Conservation (phyloP, 352 stramenopile genomes). For the Phytopythium chamaehyphon region DNA sequence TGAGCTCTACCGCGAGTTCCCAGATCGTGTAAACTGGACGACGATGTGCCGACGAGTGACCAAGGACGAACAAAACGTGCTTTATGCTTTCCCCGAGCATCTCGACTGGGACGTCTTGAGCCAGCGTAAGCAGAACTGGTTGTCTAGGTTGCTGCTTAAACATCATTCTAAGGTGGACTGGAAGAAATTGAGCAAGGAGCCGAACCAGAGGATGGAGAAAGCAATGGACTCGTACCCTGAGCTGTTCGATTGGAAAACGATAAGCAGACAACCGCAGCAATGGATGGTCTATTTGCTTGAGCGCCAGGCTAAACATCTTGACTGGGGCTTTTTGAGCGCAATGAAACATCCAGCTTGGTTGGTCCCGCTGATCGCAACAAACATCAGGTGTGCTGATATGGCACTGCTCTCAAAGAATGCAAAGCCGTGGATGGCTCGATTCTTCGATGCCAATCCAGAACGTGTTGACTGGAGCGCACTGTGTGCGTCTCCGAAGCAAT, state of each 20-base stretch:
- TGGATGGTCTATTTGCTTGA: not conserved
- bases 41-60: not conserved
- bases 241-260: not conserved
- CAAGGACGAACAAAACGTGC: not conserved
- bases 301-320: not conserved
- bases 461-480: not conserved
- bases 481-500: not conserved
- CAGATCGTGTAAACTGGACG: not conserved
- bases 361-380: not conserved
- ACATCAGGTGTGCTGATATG: not conserved
- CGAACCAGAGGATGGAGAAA: not conserved
- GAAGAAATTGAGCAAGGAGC: not conserved
- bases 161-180: not conserved
- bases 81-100: not conserved
- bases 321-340: not conserved
- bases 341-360: not conserved
- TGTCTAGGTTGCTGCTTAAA: not conserved
- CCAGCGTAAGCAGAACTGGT: not conserved
- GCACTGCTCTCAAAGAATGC: not conserved
- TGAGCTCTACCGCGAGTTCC: not conserved
- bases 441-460: not conserved
- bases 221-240: not conserved
- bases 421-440: not conserved
- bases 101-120: not conserved
- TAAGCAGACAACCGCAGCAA: not conserved